Base-by-base conservation (phyloP, 2,329 filamentous ascomycete genomes). In the Chaetomium sp. region DNA sequence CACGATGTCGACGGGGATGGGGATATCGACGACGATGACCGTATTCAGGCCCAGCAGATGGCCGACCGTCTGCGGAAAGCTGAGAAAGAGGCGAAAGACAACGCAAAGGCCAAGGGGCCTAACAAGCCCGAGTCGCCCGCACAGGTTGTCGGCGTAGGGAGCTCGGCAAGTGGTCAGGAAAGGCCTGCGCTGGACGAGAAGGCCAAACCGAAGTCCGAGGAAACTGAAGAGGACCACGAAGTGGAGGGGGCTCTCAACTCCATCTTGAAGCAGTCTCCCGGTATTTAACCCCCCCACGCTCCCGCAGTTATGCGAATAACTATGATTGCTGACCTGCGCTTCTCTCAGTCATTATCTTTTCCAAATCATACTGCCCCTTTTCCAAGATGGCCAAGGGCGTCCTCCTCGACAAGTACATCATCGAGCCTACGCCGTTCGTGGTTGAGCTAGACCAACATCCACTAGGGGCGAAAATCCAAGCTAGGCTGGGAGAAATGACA, bases 401-500 rank as follows among this genome's bases (percentile, higher is more conserved):
- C 63, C 85, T 99, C 49, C 86, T 97, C 50, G 87, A 93, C 25
- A 89, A 90, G 71, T 98, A 98, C 81, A 82, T 81, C 62, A 96
- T 99, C 74, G 85, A 87, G 0, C 95, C 95, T 0, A 79, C 86
- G 12, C 95, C 95, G 0, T 90, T 88, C 73, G 90, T 99, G 8
- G 93, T 98, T 59, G 95, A 99, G 78, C 85, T 99, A 13, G 93
- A 99, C 77, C 77, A 87, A 69, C 92, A 97, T 74, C 85, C 87
- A 0, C 82, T 96, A 13, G 95, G 94, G 42, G 74, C 79, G 1
- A 78, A 85, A 62, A 78, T 99, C 50, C 95, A 99, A 77, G 84
- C 83, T 10, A 83, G 86, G 21, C 81, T 99, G 10, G 83, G 78
- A 19, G 84, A 88, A 65, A 89, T 86, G 74, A 98, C 95, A 0